Evolutionary conservation across 495 filamentous ascomycete genomes (phyloP).

Genomic region (Talaromyces adpressus): DNA sequence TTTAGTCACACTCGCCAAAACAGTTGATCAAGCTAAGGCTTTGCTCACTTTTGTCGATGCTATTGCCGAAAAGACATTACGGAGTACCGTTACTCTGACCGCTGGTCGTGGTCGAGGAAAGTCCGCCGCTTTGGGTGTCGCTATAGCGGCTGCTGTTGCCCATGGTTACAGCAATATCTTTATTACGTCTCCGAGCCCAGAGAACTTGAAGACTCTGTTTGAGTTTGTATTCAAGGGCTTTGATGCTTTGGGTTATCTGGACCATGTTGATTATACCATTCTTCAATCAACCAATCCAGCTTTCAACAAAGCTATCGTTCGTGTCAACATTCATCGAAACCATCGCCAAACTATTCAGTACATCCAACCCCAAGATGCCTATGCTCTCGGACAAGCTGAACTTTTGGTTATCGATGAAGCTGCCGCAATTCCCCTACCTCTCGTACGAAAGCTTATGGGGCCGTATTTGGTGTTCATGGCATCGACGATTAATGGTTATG

Average conservation of each 20-base stretch:
- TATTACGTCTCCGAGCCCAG: slow-evolving; percentile 95
- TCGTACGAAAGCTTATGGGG: slow-evolving; percentile 90
- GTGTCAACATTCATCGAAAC: slow-evolving; percentile 91
- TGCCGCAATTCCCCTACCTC: slow-evolving; percentile 87
- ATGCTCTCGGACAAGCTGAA: slow-evolving; percentile 92
- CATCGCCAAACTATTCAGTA: slow-evolving; percentile 99
- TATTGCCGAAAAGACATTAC: slow-evolving; percentile 90
- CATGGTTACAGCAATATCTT: slow-evolving; percentile 99
- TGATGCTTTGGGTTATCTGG: slow-evolving; percentile 84
- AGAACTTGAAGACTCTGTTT: slow-evolving; percentile 97
- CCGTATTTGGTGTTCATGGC: slow-evolving; percentile 99
- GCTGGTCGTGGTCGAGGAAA: slow-evolving; percentile 95
- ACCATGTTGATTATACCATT: slow-evolving; percentile 95
- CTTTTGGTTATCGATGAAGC: slow-evolving; percentile 96
- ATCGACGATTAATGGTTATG: slow-evolving; percentile 98
- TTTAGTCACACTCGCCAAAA: slow-evolving; percentile 75
- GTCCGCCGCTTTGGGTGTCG: slow-evolving; percentile 89
- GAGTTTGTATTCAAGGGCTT: slow-evolving; percentile 99
- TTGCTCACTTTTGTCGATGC: slow-evolving; percentile 93
- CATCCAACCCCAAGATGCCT: slow-evolving; percentile 91
- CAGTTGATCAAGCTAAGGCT: slow-evolving; percentile 92
- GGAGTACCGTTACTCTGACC: slow-evolving; percentile 88
- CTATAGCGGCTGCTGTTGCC: slow-evolving; percentile 87
- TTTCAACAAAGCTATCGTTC: slow-evolving; percentile 97
- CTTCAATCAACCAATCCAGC: slow-evolving; percentile 97